Evolutionary conservation across 2,329 filamentous ascomycete species (phyloP), one percentile per base, ranked within the genome.

Genomic region (Sarocladium strictum): DNA sequence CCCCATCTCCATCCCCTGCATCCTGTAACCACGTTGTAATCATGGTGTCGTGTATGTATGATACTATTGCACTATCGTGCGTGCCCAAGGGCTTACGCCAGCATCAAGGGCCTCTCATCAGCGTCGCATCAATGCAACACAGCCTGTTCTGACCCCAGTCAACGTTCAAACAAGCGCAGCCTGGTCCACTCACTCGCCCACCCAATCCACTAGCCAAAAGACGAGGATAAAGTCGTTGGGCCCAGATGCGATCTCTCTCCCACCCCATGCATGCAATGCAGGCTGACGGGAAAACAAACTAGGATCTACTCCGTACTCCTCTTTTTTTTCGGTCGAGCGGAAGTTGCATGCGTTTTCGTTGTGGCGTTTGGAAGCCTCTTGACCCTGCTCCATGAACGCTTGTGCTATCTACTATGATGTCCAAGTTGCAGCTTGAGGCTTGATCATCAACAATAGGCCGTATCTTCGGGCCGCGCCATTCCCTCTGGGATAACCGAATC

Each of bases 191-290:
- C n/a, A n/a, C n/a, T n/a, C n/a, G n/a, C 29, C 29, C 35, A 38
- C 7, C 15, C 35, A 5, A 5, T 19, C 12, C 35, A 43, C 40
- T 43, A 43, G 24, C 40, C 40, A 24, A 12, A 43, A 24, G n/a
- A 15, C 21, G 17, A 43, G 40, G 40, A 43, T 43, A 43, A 43
- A 43, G 40, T 27, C 43, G 12, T 43, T 17, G 38, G 14, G 38
- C 38, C n/a, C 17, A 43, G 14, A 43, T 43, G 7, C 38, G 3
- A 23, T 26, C 43, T 23, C 23, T 12, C 43, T 23, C 43, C 24
- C 21, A n/a, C 23, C 24, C 40, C 40, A 43, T 43, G 40, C 40
- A 21, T 43, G 40, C 40, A 43, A 43, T 47, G 43, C 43, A 47
- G 21, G 43, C 43, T 47, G 43, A 47, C 43, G 4, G 23, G 10